Percentiles rank a stretch among this genome's conserved stretches.
Evolutionary conservation across 305 asterid species (phyloP).

Genomic region (Solanum hybrid): DNA sequence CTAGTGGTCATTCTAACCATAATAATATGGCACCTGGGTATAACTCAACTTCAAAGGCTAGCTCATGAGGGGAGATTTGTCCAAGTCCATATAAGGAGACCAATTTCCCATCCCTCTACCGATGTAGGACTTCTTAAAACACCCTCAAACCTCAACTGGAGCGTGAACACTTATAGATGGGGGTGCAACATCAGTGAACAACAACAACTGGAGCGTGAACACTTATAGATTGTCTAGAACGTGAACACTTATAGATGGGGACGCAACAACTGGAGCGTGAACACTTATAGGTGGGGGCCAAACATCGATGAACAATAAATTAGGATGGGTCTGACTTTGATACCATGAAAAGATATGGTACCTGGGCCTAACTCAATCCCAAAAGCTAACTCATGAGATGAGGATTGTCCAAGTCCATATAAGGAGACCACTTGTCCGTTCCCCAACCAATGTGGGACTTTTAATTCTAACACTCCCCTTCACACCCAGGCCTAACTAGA

Average conservation of each 20-base stretch:
- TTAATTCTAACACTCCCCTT: background rate
- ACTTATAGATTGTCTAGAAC: no score
- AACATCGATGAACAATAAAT: no score
- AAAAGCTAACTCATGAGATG: fast-evolving
- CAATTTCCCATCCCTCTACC: background rate
- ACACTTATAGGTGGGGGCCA: no score
- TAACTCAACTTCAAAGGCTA: background rate
- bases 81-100: background rate
- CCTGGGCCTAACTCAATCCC: background rate
- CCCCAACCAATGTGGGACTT: background rate
- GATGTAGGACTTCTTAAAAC: background rate
- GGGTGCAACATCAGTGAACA: no score
- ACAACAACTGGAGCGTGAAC: no score
- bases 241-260: background rate
- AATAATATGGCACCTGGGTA: fast-evolving
- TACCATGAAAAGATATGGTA: background rate
- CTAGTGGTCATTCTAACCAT: background rate
- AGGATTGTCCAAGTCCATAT: no score
- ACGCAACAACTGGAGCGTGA: no score
- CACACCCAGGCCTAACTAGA: background rate
- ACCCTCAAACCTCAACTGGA: fast-evolving
- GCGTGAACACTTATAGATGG: background rate
- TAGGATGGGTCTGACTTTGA: fast-evolving
- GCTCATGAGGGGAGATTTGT: background rate
- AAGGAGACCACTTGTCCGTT: fast-evolving